Percentiles rank a stretch among this genome's conserved stretches.
Conservation (phyloP, 75 land plant species). For the Cryptomeria japonica region DNA sequence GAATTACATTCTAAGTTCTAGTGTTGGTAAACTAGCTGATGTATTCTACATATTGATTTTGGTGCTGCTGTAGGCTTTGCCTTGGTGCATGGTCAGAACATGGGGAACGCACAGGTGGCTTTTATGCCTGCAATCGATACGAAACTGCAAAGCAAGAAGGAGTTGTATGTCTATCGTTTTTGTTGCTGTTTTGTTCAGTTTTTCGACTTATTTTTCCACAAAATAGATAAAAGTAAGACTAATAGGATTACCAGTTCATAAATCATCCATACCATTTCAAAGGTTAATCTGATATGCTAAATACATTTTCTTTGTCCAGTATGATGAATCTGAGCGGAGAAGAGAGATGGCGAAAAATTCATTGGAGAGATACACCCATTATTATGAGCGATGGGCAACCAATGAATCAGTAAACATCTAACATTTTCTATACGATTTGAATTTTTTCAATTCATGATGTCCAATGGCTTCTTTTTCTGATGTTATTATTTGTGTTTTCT, state of each 20-base stretch:
- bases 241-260: not conserved
- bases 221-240: not conserved
- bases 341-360: slow-evolving; percentile 98
- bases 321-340: slow-evolving; percentile 90
- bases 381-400: slow-evolving; percentile 97
- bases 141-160: slow-evolving; percentile 98
- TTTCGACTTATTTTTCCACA: slow-evolving; percentile 1
- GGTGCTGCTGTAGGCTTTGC: slow-evolving; percentile 69
- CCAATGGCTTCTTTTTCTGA: not conserved
- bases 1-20: not conserved
- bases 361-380: slow-evolving; percentile 92
- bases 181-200: not conserved
- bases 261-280: not conserved
- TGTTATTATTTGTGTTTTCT: slow-evolving; percentile 5
- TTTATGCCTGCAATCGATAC: slow-evolving; percentile 96
- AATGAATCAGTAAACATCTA: slow-evolving; percentile 70
- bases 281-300: not conserved
- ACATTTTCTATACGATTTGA: not conserved
- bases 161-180: slow-evolving; percentile 51
- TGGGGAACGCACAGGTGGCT: slow-evolving; percentile 97
- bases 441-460: not conserved
- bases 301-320: slow-evolving; percentile 34
- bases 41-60: not conserved
- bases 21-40: too few relatives aligned
- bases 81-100: slow-evolving; percentile 98